Evolutionary conservation across 805 yeast genomes (phyloP).

Genomic region (Lipomyces kockii): DNA sequence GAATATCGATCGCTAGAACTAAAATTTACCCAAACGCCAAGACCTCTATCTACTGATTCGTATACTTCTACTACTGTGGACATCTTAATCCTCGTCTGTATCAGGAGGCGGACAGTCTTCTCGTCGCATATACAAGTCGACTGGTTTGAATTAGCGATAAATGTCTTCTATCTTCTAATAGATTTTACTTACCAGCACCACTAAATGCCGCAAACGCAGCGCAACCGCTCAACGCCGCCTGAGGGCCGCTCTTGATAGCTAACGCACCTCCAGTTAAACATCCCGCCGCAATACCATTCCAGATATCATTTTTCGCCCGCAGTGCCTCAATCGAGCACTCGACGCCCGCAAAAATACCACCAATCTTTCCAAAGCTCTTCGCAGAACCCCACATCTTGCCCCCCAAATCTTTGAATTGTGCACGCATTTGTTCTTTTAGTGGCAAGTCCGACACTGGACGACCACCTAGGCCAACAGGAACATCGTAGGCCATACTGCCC

Average conservation of each 20-base stretch:
- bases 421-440: slow-evolving; percentile 86
- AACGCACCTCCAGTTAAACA: slow-evolving; percentile 97
- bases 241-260: slow-evolving; percentile 91
- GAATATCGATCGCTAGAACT: not conserved
- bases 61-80: not conserved
- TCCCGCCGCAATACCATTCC: slow-evolving; percentile 91
- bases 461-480: slow-evolving; percentile 63
- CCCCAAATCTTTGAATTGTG: slow-evolving; percentile 92
- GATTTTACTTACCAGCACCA: slow-evolving; percentile 56
- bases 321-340: slow-evolving; percentile 86
- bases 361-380: slow-evolving; percentile 91
- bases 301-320: slow-evolving; percentile 89
- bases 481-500: slow-evolving; percentile 79
- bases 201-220: slow-evolving; percentile 98
- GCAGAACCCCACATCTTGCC: slow-evolving; percentile 85
- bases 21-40: not conserved
- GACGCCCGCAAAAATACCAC: slow-evolving; percentile 87
- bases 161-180: not conserved
- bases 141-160: slow-evolving; percentile 23
- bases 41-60: not conserved
- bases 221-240: slow-evolving; percentile 88
- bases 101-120: slow-evolving; percentile 83
- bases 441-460: slow-evolving; percentile 70
- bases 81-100: slow-evolving; percentile 71
- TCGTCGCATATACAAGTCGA: slow-evolving; percentile 82